Evolutionary conservation across 108 stramenopile species (phyloP).

Genomic region (Thalassiosira profunda): DNA sequence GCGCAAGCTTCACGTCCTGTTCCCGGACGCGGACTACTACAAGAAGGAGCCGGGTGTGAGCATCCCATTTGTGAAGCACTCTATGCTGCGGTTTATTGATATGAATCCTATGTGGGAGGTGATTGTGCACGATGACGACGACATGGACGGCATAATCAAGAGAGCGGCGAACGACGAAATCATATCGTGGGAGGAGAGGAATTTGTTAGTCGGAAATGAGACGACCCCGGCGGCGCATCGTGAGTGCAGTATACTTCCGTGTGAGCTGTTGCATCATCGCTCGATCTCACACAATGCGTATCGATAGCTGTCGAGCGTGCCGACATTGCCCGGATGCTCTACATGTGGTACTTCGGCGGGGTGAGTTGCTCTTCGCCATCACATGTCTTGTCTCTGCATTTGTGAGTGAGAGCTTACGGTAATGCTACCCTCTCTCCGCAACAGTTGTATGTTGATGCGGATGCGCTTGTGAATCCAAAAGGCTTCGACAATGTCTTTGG

Average conservation of each 20-base stretch:
- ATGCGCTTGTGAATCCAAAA: slow-evolving; percentile 6
- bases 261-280: background rate
- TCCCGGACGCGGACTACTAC: no score
- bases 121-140: slow-evolving; percentile 10
- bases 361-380: background rate
- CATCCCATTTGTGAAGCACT: slow-evolving; percentile 8
- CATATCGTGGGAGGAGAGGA: slow-evolving; percentile 13
- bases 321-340: slow-evolving; percentile 14
- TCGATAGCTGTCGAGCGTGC: slow-evolving; percentile 8
- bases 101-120: slow-evolving; percentile 18
- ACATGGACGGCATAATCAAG: slow-evolving; percentile 8
- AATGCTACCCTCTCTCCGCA: background rate
- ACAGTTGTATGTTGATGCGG: slow-evolving; percentile 19
- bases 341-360: slow-evolving; percentile 15
- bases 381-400: background rate
- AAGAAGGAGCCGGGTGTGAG: no score
- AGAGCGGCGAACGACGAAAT: slow-evolving; percentile 8
- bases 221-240: slow-evolving; percentile 10
- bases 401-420: background rate
- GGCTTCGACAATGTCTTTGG: slow-evolving; percentile 7
- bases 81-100: slow-evolving; percentile 6
- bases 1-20: no score
- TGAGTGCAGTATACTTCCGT: background rate
- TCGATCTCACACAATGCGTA: background rate
- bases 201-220: slow-evolving; percentile 10